Conservation (phyloP, 441 rosid species). For the Populus hybrid region DNA sequence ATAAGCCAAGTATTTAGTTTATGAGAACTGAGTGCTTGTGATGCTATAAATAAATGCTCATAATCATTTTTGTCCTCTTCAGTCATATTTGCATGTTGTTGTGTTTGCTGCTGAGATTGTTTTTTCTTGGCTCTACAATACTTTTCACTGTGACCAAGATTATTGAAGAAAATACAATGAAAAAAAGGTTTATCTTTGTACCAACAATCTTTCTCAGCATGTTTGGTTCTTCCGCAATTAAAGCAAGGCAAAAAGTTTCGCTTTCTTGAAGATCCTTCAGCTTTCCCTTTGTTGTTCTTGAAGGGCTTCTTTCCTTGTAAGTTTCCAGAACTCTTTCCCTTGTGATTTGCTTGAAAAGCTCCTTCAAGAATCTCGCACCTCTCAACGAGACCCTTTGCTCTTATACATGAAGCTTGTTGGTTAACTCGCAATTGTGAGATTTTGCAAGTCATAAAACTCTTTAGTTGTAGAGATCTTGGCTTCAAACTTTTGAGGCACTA, state of each 20-base stretch:
- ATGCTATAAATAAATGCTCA: background rate
- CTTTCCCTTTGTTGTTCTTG: too few relatives aligned
- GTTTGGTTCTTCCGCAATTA: background rate
- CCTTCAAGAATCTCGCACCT: background rate
- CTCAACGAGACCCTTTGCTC: background rate
- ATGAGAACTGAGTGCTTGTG: fast-evolving
- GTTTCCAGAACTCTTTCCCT: too few relatives aligned
- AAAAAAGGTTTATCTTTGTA: background rate
- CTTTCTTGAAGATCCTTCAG: background rate
- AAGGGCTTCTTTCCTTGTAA: too few relatives aligned
- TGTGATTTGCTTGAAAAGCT: background rate
- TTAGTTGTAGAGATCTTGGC: background rate
- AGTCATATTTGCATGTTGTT: background rate
- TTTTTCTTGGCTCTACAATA: too few relatives aligned
- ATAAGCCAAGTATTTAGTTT: background rate
- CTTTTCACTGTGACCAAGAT: background rate
- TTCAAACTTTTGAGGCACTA: background rate
- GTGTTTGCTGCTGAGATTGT: fast-evolving
- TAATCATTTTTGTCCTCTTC: background rate
- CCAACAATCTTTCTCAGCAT: background rate
- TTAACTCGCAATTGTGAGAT: background rate
- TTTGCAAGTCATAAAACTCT: background rate
- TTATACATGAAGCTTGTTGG: background rate
- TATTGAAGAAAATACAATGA: background rate
- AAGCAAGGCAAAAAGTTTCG: background rate